Percentiles rank a stretch among this genome's conserved stretches.
Conservation (phyloP, 306 rosid genomes). For the Trifolium pratense region DNA sequence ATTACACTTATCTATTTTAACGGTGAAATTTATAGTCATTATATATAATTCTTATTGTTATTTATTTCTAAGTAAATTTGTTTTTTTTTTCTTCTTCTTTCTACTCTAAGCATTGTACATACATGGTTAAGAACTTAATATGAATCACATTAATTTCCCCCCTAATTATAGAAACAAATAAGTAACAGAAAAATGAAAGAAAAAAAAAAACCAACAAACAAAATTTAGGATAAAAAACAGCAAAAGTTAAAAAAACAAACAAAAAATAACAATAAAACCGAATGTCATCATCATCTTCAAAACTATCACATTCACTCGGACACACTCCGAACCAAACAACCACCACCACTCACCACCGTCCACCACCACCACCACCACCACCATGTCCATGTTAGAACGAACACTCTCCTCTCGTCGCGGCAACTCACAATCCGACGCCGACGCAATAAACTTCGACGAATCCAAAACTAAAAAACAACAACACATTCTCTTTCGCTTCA, state of each 20-base stretch:
- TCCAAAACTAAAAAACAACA: slow-evolving; percentile 46
- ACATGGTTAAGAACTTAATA: too few species aligned
- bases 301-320: not conserved
- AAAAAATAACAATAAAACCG: not conserved
- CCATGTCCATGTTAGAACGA: slow-evolving; percentile 60
- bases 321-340: slow-evolving; percentile 12
- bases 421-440: slow-evolving; percentile 46
- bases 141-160: too few species aligned
- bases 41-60: too few species aligned
- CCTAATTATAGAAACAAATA: too few species aligned
- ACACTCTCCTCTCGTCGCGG: slow-evolving; percentile 79
- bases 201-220: too few species aligned
- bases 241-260: not conserved
- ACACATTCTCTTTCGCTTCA: slow-evolving; percentile 48
- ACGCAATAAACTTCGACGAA: slow-evolving; percentile 5
- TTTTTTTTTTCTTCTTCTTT: too few species aligned
- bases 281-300: slow-evolving; percentile 36
- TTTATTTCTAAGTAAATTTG: too few species aligned
- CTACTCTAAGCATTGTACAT: too few species aligned
- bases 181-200: too few species aligned
- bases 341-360: slow-evolving; percentile 39
- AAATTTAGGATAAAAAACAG: too few species aligned
- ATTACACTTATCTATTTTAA: too few species aligned
- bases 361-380: slow-evolving; percentile 30
- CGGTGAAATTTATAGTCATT: too few species aligned